These are phyloP conservation scores for Ophiocordyceps australis DNA, from an alignment of 2,329 filamentous ascomycete species.

Conservation along the genomic window DNA sequence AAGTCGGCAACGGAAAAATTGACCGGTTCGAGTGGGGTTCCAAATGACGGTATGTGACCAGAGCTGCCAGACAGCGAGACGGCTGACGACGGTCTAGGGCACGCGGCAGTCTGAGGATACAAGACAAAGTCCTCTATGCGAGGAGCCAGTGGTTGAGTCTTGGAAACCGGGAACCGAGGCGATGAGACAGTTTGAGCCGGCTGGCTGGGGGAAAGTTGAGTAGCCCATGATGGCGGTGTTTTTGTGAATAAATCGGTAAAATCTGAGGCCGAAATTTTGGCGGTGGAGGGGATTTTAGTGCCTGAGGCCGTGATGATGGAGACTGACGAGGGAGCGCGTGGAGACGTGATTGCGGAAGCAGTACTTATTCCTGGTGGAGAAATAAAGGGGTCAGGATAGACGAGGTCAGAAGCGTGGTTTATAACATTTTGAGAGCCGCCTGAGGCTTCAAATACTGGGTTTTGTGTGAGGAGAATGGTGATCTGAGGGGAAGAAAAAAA, in stretches of 20 bases:
- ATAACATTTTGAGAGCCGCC: constrained; percentile 38
- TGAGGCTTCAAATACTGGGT: too few species aligned
- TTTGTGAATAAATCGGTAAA: constrained; percentile 68
- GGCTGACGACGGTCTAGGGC: constrained; percentile 18
- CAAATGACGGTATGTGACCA: not conserved
- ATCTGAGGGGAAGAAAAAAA: too few species aligned
- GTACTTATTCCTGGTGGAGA: constrained; percentile 17
- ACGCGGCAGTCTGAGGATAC: constrained; percentile 26
- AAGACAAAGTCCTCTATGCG: constrained; percentile 71
- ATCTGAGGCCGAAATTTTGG: constrained; percentile 47
- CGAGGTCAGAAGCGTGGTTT: constrained; percentile 24
- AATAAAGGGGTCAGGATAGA: constrained; percentile 29
- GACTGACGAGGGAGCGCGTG: constrained; percentile 21
- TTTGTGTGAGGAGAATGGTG: too few species aligned
- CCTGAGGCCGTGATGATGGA: constrained; percentile 33
- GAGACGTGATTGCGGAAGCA: constrained; percentile 22
- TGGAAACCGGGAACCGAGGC: too few species aligned
- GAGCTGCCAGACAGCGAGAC: constrained; percentile 17
- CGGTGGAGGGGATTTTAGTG: constrained; percentile 32
- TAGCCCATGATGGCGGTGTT: constrained; percentile 66
- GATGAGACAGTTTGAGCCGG: too few species aligned
- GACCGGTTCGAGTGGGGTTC: constrained; percentile 17
- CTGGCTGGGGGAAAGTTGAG: constrained; percentile 30
- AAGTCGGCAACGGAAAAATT: constrained; percentile 48
- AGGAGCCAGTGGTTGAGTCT: too few species aligned